Evolutionary conservation across 768 basidiomycete genomes (phyloP), one percentile per base, ranked within the genome.

Genomic region (Pleurotus sapidus): DNA sequence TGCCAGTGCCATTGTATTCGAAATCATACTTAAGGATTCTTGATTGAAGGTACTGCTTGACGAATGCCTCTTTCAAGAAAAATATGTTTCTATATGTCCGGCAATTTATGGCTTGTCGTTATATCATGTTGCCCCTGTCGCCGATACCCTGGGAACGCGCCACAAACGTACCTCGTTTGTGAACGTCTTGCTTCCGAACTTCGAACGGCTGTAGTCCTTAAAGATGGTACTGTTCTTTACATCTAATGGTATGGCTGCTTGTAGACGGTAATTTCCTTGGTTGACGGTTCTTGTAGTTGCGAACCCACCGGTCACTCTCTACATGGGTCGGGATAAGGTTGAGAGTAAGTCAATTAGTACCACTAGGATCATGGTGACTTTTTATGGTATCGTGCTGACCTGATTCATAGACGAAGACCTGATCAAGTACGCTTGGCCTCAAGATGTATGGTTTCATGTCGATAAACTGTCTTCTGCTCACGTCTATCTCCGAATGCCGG

Each of bases 281-380:
- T 7, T 34, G 30, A 34, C 30, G 8, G 30, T 34, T 34, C 30
- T 34, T 9, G 4, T 3, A 92, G 90, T 74, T 46, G 72, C 77
- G 14, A 69, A 82, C 46, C 91, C 93, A 1, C 75, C 90, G 1
- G 85, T 78, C 6, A 83, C 74, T 24, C 76, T 98, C 57, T 98
- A 96, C 72, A 97, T 98, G 95, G 95, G 96, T 25, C 86, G 85
- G 68, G 96, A 99, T 81, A 98, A 99, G 75, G 88, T 94, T 59
- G 93, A 97, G 76, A 94, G 92, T 94, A 65, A 66, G 88, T 23
- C 77, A 38, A 48, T 42, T 20, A n/a, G n/a, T n/a, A 30, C 37
- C 38, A 40, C 55, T 37, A 9, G 30, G 47, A 34, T 18, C 27
- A 18, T 20, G 45, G 25, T 58, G 34, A n/a, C 27, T 30, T 23